Conservation (phyloP, 176 grass and related monocot species). For the Carex pumila region DNA sequence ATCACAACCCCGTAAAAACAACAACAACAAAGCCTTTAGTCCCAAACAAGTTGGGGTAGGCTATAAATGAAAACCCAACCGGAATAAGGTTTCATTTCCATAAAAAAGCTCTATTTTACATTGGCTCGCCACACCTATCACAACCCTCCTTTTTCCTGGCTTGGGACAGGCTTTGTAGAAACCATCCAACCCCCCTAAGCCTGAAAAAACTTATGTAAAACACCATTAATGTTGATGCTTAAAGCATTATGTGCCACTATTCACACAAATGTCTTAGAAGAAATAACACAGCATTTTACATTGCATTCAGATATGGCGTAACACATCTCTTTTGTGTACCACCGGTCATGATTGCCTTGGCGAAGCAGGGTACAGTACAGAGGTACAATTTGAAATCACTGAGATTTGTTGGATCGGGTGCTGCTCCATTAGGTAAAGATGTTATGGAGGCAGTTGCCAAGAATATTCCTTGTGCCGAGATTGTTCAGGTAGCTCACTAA, state of each 20-base stretch:
- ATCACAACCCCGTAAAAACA: too few species aligned
- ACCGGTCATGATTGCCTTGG: slow-evolving; percentile 85
- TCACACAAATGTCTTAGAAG: background rate
- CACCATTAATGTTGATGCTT: background rate
- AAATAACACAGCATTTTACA: background rate
- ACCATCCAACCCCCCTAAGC: too few species aligned
- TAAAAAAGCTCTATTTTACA: too few species aligned
- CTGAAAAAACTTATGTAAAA: background rate
- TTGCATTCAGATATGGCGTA: slow-evolving; percentile 26
- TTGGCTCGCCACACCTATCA: too few species aligned
- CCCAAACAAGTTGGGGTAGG: too few species aligned
- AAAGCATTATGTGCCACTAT: background rate
- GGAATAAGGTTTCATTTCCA: too few species aligned
- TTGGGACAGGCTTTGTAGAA: too few species aligned
- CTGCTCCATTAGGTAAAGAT: slow-evolving; percentile 88
- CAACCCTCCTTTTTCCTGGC: too few species aligned
- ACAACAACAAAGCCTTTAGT: too few species aligned
- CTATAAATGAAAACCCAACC: too few species aligned
- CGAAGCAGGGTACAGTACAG: slow-evolving; percentile 42
- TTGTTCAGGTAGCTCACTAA: slow-evolving; percentile 52
- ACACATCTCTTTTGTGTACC: slow-evolving; percentile 78
- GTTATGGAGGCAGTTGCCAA: slow-evolving; percentile 77
- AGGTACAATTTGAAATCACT: slow-evolving; percentile 83
- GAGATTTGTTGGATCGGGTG: slow-evolving; percentile 60
- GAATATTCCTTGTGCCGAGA: slow-evolving; percentile 37